Conservation (phyloP, 805 yeast species). For the Wickerhamiella brachini region DNA sequence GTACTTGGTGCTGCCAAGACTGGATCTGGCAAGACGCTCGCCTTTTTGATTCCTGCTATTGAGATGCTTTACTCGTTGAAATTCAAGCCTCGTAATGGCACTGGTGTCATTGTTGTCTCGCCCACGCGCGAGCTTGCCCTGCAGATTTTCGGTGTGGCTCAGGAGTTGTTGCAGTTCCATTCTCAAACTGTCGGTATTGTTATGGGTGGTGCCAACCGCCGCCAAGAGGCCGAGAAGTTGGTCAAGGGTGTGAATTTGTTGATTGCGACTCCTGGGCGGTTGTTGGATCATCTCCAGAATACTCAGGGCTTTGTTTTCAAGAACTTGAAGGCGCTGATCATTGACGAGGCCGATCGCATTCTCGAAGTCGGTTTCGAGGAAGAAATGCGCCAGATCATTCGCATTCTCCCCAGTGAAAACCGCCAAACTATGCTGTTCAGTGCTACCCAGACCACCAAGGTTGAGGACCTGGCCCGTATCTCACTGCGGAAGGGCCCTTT, state of each 20-base stretch:
- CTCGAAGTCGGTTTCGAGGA: slow-evolving; percentile 97
- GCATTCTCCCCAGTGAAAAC: slow-evolving; percentile 79
- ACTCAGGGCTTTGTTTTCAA: slow-evolving; percentile 88
- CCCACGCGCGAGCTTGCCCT: slow-evolving; percentile 97
- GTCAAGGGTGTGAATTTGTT: slow-evolving; percentile 85
- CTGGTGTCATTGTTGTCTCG: slow-evolving; percentile 89
- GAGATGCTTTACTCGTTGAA: slow-evolving; percentile 80
- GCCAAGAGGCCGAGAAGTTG: slow-evolving; percentile 93
- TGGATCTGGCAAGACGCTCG: slow-evolving; percentile 96
- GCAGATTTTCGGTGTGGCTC: slow-evolving; percentile 94
- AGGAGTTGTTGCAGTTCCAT: slow-evolving; percentile 81
- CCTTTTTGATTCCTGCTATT: slow-evolving; percentile 90
- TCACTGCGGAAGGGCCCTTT: slow-evolving; percentile 87
- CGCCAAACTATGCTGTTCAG: slow-evolving; percentile 96
- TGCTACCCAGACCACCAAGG: slow-evolving; percentile 99
- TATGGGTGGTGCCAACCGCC: slow-evolving; percentile 95
- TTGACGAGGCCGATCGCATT: slow-evolving; percentile 97
- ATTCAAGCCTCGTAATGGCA: slow-evolving; percentile 96
- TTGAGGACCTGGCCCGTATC: slow-evolving; percentile 93
- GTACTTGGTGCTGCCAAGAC: slow-evolving; percentile 99
- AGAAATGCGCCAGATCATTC: slow-evolving; percentile 94
- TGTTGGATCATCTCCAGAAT: slow-evolving; percentile 91
- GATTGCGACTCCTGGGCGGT: slow-evolving; percentile 95
- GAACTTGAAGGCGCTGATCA: slow-evolving; percentile 83
- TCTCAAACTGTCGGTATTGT: slow-evolving; percentile 93